Evolutionary conservation across 2,329 filamentous ascomycete genomes (phyloP).

Genomic region (Xylaria sp.): DNA sequence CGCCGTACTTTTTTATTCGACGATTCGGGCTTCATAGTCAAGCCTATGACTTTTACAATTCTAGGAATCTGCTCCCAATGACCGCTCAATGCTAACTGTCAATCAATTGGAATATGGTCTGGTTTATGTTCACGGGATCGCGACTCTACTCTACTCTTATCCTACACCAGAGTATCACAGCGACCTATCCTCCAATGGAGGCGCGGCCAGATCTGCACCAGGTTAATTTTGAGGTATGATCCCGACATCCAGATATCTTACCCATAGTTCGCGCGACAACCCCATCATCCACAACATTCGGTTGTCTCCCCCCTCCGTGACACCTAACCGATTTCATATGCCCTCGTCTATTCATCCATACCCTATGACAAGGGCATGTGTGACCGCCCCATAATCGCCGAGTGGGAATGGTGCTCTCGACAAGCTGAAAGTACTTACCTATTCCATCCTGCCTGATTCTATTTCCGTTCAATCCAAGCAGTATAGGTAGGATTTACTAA

Average conservation of each 20-base stretch:
- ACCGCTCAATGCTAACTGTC: not conserved
- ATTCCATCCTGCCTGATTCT: not conserved
- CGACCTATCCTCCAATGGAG: not conserved
- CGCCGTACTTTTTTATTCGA: not conserved
- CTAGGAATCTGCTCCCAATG: not conserved
- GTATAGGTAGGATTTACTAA: not conserved
- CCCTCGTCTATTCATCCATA: not conserved
- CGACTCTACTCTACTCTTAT: not conserved
- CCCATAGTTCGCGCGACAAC: slow-evolving; percentile 27
- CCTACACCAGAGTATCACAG: not conserved
- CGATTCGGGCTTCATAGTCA: not conserved
- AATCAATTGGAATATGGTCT: not conserved
- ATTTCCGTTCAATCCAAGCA: not conserved
- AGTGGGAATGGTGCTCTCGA: slow-evolving; percentile 8
- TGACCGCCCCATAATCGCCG: slow-evolving; percentile 20
- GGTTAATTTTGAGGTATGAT: slow-evolving; percentile 18
- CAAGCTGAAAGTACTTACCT: not conserved
- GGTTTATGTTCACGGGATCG: not conserved
- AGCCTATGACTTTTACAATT: not conserved
- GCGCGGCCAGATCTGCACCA: slow-evolving; percentile 24
- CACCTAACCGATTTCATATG: slow-evolving; percentile 13
- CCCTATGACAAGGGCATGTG: slow-evolving; percentile 10
- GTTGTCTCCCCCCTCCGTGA: slow-evolving; percentile 16
- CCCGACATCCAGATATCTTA: slow-evolving; percentile 18
- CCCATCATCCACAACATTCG: slow-evolving; percentile 17